phyloP scores from a whole-genome alignment of 2,329 filamentous ascomycete species.

The Calonectria leucothoes region DNA sequence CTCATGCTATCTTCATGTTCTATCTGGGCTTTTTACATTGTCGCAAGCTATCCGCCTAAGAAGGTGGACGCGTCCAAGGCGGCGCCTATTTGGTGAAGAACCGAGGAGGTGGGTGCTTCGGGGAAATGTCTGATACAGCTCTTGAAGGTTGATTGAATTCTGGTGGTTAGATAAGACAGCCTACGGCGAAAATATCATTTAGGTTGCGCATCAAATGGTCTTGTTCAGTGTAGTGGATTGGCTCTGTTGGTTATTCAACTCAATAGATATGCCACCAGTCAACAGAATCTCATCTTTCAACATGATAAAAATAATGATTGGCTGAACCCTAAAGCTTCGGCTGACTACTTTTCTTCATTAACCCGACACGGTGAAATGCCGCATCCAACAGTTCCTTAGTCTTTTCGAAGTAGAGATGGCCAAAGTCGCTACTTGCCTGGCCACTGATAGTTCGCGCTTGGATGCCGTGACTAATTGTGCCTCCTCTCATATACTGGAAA shows the following conservation, averaged over 20 bases:
- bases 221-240: too few relatives aligned
- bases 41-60: slow-evolving; percentile 2
- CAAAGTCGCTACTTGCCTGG: slow-evolving; percentile 23
- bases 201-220: too few relatives aligned
- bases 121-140: background rate
- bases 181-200: too few relatives aligned
- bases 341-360: background rate
- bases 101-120: background rate
- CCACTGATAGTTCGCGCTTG: slow-evolving; percentile 23
- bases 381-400: slow-evolving; percentile 5
- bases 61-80: background rate
- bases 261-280: too few relatives aligned
- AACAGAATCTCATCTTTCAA: background rate
- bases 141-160: background rate
- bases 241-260: slow-evolving; percentile 1
- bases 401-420: slow-evolving; percentile 22
- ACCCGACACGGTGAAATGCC: background rate
- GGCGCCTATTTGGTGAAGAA: background rate
- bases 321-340: background rate
- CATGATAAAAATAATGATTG: background rate
- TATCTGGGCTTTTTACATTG: background rate
- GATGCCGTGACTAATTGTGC: slow-evolving; percentile 22
- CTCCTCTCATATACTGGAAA: slow-evolving; percentile 19
- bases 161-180: background rate
- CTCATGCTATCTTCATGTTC: background rate